A percentile compares a stretch with the other conserved stretches of the same genome.
Evolutionary conservation across 345 rosid genomes (phyloP).

Genomic region (Geranium rotundifolium): DNA sequence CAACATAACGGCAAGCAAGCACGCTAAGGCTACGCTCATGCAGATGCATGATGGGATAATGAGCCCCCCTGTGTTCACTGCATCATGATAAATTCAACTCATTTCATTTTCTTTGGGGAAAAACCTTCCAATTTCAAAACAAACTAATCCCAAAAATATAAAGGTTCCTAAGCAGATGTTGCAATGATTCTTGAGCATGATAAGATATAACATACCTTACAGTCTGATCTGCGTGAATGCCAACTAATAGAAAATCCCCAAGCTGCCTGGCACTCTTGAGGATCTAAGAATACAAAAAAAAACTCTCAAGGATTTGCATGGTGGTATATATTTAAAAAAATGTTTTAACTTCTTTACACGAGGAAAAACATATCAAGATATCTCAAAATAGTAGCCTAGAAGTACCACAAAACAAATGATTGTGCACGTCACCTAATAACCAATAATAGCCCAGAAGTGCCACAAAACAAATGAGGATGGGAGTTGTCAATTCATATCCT

Average conservation of each 20-base stretch:
- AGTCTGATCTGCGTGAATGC: conserved; percentile 70
- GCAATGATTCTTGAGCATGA: background rate
- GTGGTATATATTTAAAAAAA: too few relatives aligned
- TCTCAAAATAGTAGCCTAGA: too few relatives aligned
- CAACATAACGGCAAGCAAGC: conserved; percentile 88
- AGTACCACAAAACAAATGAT: too few relatives aligned
- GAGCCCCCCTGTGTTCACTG: conserved; percentile 70
- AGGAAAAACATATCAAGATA: background rate
- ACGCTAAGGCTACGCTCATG: conserved; percentile 89
- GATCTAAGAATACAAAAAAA: conserved; percentile 37
- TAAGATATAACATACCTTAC: conserved; percentile 46
- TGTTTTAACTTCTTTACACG: too few relatives aligned
- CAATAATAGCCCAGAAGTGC: too few relatives aligned
- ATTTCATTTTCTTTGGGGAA: background rate
- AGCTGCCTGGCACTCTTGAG: conserved; percentile 80
- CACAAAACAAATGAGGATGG: too few relatives aligned
- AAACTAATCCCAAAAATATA: background rate
- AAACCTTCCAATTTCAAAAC: too few relatives aligned
- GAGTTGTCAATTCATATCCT: too few relatives aligned
- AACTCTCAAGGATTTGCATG: background rate
- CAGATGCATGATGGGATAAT: conserved; percentile 77
- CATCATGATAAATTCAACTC: conserved; percentile 6
- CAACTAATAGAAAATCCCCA: conserved; percentile 92
- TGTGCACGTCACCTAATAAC: too few relatives aligned
- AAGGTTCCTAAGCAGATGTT: background rate